phyloP scores from a whole-genome alignment of 2,329 filamentous ascomycete genomes.

The Pestalotiopsis sp. region DNA sequence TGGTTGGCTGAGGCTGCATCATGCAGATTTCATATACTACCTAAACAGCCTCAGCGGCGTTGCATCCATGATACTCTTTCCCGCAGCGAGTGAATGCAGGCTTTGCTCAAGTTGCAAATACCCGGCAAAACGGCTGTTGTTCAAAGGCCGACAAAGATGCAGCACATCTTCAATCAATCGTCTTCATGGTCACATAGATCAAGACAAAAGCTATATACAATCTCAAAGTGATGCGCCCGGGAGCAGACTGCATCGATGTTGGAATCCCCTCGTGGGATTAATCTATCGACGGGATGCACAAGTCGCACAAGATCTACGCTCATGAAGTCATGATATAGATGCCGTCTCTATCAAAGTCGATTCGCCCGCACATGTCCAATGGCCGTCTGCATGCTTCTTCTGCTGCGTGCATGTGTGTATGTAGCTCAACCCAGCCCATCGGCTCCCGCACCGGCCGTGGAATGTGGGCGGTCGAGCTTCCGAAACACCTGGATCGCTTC shows the following conservation, averaged over 20 bases:
- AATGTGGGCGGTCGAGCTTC: slow-evolving; percentile 9
- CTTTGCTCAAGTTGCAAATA: neutral
- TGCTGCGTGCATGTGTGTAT: neutral
- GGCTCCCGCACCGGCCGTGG: slow-evolving; percentile 1
- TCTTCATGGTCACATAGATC: neutral
- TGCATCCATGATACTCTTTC: neutral
- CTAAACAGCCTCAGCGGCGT: neutral
- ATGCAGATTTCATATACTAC: neutral
- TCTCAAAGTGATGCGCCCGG: neutral
- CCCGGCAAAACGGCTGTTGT: neutral
- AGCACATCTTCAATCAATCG: neutral
- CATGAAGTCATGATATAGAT: neutral
- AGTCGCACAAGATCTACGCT: neutral
- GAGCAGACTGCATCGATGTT: neutral
- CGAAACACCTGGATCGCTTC: neutral
- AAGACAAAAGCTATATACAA: neutral
- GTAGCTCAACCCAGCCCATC: neutral
- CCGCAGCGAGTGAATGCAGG: neutral
- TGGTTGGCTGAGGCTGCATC: neutral
- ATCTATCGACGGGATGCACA: neutral
- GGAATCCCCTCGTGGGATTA: neutral
- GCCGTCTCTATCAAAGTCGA: neutral
- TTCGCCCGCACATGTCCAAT: neutral
- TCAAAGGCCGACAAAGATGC: neutral
- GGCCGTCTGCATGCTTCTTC: neutral